Evolutionary conservation across 495 filamentous ascomycete genomes (phyloP).

Genomic region (Lichina pygmaea): DNA sequence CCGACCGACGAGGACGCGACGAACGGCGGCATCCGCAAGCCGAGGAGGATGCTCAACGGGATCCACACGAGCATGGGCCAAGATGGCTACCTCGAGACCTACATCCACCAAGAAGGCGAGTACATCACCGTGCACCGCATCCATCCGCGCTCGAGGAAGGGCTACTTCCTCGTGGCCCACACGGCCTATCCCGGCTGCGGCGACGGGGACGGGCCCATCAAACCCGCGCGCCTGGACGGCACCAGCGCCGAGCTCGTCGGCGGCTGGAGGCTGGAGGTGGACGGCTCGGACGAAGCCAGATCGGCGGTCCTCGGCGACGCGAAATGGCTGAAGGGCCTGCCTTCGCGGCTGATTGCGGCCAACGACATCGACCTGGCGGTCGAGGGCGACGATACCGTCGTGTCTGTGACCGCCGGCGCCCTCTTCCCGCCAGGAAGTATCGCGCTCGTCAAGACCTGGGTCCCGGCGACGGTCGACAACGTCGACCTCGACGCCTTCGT

Average conservation of each 20-base stretch:
- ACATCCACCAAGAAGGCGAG: slow-evolving; percentile 86
- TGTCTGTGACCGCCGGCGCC: slow-evolving; percentile 40
- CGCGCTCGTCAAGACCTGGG: slow-evolving; percentile 85
- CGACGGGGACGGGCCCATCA: slow-evolving; percentile 47
- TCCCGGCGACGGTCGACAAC: slow-evolving; percentile 49
- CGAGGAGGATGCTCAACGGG: slow-evolving; percentile 76
- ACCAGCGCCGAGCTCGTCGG: slow-evolving; percentile 54
- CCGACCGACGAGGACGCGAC: slow-evolving; percentile 33
- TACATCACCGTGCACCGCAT: slow-evolving; percentile 92
- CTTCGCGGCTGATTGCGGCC: slow-evolving; percentile 50
- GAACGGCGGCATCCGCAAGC: slow-evolving; percentile 56
- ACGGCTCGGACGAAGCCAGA: slow-evolving; percentile 36
- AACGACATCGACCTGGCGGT: slow-evolving; percentile 40
- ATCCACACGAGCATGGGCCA: slow-evolving; percentile 86
- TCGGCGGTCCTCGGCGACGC: slow-evolving; percentile 37
- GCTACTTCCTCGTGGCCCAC: slow-evolving; percentile 84
- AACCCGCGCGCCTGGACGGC: slow-evolving; percentile 48
- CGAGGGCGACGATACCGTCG: slow-evolving; percentile 35
- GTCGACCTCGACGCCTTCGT: slow-evolving; percentile 62
- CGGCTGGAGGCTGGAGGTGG: slow-evolving; percentile 69
- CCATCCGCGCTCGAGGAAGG: slow-evolving; percentile 68
- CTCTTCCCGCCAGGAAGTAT: slow-evolving; percentile 79
- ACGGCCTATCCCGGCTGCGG: slow-evolving; percentile 80
- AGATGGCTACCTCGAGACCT: slow-evolving; percentile 80
- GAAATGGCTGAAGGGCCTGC: slow-evolving; percentile 46